These are phyloP conservation scores for Phytophthora lateralis DNA, from an alignment of 352 stramenopile genomes.

Conservation along the genomic window DNA sequence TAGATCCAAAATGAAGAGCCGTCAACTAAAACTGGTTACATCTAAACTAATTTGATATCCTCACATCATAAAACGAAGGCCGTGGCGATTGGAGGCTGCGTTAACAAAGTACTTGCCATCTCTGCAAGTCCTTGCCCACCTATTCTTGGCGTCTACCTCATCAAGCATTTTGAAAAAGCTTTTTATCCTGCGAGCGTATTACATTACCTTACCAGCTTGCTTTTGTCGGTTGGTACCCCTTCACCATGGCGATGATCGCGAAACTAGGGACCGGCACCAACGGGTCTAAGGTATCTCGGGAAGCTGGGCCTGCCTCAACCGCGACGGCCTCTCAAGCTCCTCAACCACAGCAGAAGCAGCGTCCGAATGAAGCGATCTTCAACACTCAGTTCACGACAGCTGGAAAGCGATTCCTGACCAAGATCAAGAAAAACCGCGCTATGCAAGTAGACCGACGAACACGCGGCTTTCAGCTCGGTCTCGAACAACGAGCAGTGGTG, in stretches of 20 bases:
- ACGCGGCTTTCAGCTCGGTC: conserved; percentile 60
- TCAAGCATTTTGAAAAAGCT: conserved; percentile 8
- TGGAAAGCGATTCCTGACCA: conserved; percentile 65
- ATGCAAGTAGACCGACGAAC: conserved; percentile 75
- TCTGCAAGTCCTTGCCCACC: not conserved
- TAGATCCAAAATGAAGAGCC: conserved; percentile 14
- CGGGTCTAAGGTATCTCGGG: conserved; percentile 5
- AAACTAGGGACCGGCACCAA: conserved; percentile 13
- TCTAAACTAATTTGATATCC: too few relatives aligned
- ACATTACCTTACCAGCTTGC: not conserved
- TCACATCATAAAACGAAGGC: too few relatives aligned
- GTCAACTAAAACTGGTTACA: not conserved
- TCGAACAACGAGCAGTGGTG: conserved; percentile 51
- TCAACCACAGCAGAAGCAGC: conserved; percentile 17
- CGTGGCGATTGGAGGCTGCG: too few relatives aligned
- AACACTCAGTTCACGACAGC: conserved; percentile 81
- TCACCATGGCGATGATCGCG: conserved; percentile 17
- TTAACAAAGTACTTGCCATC: too few relatives aligned
- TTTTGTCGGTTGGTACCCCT: not conserved
- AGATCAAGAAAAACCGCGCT: conserved; percentile 79
- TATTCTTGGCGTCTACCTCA: conserved; percentile 13
- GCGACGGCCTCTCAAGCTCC: not conserved
- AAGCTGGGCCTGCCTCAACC: not conserved
- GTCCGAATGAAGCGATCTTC: conserved; percentile 76
- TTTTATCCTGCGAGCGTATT: not conserved